These are phyloP conservation scores for Mycena galopus DNA, from an alignment of 768 basidiomycete genomes.

Conservation along the genomic window DNA sequence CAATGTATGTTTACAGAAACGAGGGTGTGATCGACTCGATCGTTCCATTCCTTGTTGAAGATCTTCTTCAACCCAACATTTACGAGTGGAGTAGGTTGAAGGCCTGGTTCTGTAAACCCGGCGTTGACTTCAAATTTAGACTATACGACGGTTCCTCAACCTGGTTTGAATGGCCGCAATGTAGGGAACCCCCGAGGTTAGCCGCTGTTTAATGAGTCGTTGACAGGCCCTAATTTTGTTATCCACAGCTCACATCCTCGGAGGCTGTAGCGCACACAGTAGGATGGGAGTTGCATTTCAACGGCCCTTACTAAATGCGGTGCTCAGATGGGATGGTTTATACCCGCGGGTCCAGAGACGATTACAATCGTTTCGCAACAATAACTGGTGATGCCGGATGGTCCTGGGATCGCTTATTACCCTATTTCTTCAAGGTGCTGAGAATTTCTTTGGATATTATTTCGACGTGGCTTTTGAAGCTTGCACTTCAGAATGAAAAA, in stretches of 20 bases:
- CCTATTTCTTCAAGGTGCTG: conserved; percentile 49
- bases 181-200: conserved; percentile 6
- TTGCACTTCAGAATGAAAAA: conserved; percentile 50
- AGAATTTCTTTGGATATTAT: not conserved
- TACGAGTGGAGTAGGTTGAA: not conserved
- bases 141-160: conserved; percentile 9
- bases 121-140: not conserved
- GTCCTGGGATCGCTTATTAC: conserved; percentile 52
- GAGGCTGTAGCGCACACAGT: conserved; percentile 24
- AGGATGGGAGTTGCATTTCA: too few relatives aligned
- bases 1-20: not conserved
- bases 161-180: conserved; percentile 6
- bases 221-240: not conserved
- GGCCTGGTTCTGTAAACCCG: not conserved
- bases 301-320: not conserved
- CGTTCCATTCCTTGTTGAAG: not conserved
- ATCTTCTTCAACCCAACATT: not conserved
- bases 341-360: conserved; percentile 51
- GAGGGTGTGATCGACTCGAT: not conserved
- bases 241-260: not conserved
- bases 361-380: conserved; percentile 50
- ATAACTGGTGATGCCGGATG: conserved; percentile 53
- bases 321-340: conserved; percentile 51
- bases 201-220: not conserved
- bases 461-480: not conserved